These are phyloP conservation scores for Taxillus chinensis DNA, from an alignment of 164 flowering plant genomes.

Conservation along the genomic window DNA sequence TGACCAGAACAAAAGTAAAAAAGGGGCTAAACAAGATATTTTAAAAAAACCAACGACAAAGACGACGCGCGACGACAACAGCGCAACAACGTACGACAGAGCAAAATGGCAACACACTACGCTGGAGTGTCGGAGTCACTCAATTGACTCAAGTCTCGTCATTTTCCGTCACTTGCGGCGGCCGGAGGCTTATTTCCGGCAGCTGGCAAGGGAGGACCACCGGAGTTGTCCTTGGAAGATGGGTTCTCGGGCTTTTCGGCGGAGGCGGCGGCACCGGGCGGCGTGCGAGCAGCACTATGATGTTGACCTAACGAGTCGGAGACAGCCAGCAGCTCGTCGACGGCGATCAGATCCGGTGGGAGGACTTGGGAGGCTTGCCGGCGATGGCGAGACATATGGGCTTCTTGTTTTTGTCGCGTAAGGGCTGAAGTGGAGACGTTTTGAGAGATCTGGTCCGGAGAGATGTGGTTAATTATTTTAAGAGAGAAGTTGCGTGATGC, in stretches of 20 bases:
- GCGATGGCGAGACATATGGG: neutral
- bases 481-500: neutral
- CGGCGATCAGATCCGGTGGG: slow-evolving; percentile 1
- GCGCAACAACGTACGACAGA: neutral
- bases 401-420: neutral
- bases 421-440: neutral
- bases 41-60: no score
- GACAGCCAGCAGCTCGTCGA: neutral
- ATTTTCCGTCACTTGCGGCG: neutral
- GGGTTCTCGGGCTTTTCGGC: neutral
- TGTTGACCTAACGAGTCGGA: neutral
- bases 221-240: neutral
- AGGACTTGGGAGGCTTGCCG: slow-evolving; percentile 1
- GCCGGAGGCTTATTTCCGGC: neutral
- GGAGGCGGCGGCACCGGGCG: neutral
- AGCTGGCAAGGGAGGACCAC: neutral
- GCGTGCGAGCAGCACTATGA: neutral
- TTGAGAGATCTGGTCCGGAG: neutral
- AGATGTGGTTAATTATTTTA: neutral
- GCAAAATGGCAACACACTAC: neutral
- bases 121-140: neutral
- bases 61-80: no score
- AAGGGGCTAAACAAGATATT: no score
- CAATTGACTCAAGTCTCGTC: neutral
- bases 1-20: no score